phyloP scores from a whole-genome alignment of 1,139 yeast species.

The Taiozyma sp. region DNA sequence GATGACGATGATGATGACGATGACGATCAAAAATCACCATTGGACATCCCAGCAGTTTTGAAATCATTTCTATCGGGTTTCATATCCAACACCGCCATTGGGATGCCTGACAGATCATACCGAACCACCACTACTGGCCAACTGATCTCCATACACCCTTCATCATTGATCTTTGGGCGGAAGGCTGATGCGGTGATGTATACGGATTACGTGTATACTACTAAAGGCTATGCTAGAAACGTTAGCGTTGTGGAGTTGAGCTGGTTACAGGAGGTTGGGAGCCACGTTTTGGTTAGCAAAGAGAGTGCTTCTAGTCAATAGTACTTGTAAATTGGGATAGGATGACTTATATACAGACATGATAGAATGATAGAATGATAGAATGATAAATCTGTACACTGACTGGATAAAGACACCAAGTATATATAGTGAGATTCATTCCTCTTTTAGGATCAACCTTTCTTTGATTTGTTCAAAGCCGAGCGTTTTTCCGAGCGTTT shows the following conservation, averaged over 20 bases:
- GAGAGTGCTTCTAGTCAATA: slow-evolving; percentile 3
- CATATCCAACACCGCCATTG: slow-evolving; percentile 82
- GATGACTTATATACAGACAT: too few relatives aligned
- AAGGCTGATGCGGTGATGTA: slow-evolving; percentile 86
- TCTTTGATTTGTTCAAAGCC: too few relatives aligned
- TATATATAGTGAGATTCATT: too few relatives aligned
- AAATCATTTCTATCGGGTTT: slow-evolving; percentile 81
- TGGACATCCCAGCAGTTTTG: slow-evolving; percentile 56
- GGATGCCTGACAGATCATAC: slow-evolving; percentile 92
- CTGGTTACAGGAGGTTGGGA: slow-evolving; percentile 72
- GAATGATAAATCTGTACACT: too few relatives aligned
- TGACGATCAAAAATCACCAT: slow-evolving; percentile 22
- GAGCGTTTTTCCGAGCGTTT: too few relatives aligned
- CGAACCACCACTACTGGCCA: slow-evolving; percentile 80
- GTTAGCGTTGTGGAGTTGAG: slow-evolving; percentile 78
- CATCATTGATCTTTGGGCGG: slow-evolving; percentile 80
- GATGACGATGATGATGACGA: slow-evolving; percentile 22
- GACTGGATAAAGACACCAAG: too few relatives aligned
- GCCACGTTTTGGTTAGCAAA: slow-evolving; percentile 16
- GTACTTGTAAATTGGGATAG: neutral
- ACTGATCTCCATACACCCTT: slow-evolving; percentile 84
- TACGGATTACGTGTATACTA: slow-evolving; percentile 88
- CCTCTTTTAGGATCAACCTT: too few relatives aligned
- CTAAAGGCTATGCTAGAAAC: slow-evolving; percentile 87
- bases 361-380: too few relatives aligned